Evolutionary conservation across 208 protist genomes (phyloP), one percentile per base, ranked within the genome.

Genomic region (Leishmania guyanensis): DNA sequence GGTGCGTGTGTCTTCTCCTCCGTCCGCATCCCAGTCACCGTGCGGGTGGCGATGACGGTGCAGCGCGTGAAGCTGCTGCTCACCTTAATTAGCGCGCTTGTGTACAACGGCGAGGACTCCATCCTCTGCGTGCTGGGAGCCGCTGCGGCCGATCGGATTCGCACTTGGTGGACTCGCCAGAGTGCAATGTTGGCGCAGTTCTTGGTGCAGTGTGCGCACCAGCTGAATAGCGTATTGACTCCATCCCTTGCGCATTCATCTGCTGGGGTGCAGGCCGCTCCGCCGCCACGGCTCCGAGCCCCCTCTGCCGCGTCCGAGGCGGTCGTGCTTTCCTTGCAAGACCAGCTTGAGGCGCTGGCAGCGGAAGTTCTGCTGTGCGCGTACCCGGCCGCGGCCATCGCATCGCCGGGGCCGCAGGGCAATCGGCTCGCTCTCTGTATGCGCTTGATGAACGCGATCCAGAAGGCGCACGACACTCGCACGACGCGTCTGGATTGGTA

Each of bases 11-110:
- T 71, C 6, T 75, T 81, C 77, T 29, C 77, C 29, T 33, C 53
- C 26, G 77, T 75, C 3, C 62, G 62, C 39, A 43, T 81, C 0
- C 82, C 82, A n/a, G 39, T 22, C 43, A 73, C 78, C 2, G 78
- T 86, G n/a, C 78, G 77, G 6, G 39, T 86, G 10, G 82, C 79
- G 36, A 87, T 84, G 82, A 65, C 65, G 26, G 75, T 83, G n/a
- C 84, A 84, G 70, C 84, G 78, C 12, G 58, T 80, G n/a, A 86
- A 86, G 50, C 82, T 86, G 6, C 20, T 86, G 20, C 82, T 76
- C 43, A 50, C 78, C n/a, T 36, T 86, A 26, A n/a, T 78, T 16
- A 20, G n/a, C 5, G 72, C 54, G 12, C 51, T 79, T 17, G 36
- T 77, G 5, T 77, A 54, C 73, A 82, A 82, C 74, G 77, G 82